Percentiles rank a stretch among this genome's conserved stretches.
phyloP scores from a whole-genome alignment of 768 basidiomycete genomes.

The Inosperma sp. region DNA sequence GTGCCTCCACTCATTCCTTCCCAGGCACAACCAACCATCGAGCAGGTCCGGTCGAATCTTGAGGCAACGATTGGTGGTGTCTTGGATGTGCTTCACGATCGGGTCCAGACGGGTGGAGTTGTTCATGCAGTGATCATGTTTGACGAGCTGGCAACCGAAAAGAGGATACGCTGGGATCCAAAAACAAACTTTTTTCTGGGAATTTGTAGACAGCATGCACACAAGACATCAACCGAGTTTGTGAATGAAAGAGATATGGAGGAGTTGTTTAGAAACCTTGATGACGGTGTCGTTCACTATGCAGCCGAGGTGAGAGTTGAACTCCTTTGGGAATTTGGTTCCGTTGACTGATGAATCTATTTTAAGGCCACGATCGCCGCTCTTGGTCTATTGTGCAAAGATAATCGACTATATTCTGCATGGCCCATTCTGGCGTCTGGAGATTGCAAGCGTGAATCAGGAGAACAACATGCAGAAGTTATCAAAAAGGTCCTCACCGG shows the following conservation, averaged over 20 bases:
- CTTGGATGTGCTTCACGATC: slow-evolving; percentile 17
- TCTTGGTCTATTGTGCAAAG: slow-evolving; percentile 21
- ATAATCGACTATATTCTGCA: slow-evolving; percentile 22
- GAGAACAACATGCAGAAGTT: slow-evolving; percentile 17
- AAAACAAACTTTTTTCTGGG: slow-evolving; percentile 25
- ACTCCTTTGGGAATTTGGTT: no score
- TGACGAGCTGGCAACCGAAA: slow-evolving; percentile 28
- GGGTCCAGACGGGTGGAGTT: slow-evolving; percentile 22
- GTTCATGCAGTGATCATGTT: slow-evolving; percentile 26
- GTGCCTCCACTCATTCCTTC: neutral
- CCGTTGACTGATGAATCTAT: slow-evolving; percentile 12
- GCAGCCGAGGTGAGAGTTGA: slow-evolving; percentile 22
- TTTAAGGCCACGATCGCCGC: slow-evolving; percentile 29
- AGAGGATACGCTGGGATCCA: no score
- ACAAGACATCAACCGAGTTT: slow-evolving; percentile 17
- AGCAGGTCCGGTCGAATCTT: neutral
- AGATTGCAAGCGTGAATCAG: slow-evolving; percentile 17
- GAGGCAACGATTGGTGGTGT: slow-evolving; percentile 4
- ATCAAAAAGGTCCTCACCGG: slow-evolving; percentile 13
- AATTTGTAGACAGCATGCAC: slow-evolving; percentile 24
- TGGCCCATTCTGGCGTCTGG: slow-evolving; percentile 27
- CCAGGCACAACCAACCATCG: neutral
- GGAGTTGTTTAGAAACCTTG: slow-evolving; percentile 18
- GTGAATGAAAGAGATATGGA: slow-evolving; percentile 18
- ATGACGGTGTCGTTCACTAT: slow-evolving; percentile 20